Conservation (phyloP, 2,329 filamentous ascomycete species). For the Aspergillus japonicus region DNA sequence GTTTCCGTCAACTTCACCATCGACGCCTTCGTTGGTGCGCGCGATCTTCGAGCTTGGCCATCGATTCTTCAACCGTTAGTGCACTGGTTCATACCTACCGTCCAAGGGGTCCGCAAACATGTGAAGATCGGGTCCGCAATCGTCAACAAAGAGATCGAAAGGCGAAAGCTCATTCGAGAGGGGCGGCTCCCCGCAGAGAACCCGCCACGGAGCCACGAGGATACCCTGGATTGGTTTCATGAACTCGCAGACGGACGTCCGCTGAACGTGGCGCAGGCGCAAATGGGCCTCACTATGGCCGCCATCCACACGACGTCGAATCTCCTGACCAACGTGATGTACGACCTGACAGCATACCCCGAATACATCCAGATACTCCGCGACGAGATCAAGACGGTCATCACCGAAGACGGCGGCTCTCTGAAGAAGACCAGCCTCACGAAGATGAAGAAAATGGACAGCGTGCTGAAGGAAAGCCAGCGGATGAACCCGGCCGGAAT, state of each 20-base stretch:
- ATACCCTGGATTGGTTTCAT: constrained; percentile 32
- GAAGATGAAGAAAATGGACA: constrained; percentile 38
- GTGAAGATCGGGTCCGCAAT: constrained; percentile 40
- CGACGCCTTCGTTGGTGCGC: constrained; percentile 25
- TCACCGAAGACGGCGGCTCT: constrained; percentile 42
- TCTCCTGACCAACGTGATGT: constrained; percentile 50
- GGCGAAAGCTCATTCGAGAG: constrained; percentile 20
- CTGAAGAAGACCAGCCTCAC: constrained; percentile 32
- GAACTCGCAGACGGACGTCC: constrained; percentile 17
- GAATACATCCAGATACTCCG: constrained; percentile 53
- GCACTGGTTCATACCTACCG: constrained; percentile 47
- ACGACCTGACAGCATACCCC: constrained; percentile 53
- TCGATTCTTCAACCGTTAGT: constrained; percentile 42
- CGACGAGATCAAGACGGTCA: constrained; percentile 49
- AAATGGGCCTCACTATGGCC: constrained; percentile 31
- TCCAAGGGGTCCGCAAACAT: constrained; percentile 39
- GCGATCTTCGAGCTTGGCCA: constrained; percentile 46
- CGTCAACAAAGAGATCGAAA: constrained; percentile 28
- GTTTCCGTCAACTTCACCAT: constrained; percentile 24
- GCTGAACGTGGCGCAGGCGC: constrained; percentile 19
- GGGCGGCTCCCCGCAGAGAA: constrained; percentile 20
- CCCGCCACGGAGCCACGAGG: constrained; percentile 16
- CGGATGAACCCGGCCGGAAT: constrained; percentile 27
- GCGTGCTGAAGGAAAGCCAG: constrained; percentile 37
- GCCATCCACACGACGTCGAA: constrained; percentile 38